Evolutionary conservation across 2,329 filamentous ascomycete species (phyloP).

Genomic region (Laburnicola sp.): DNA sequence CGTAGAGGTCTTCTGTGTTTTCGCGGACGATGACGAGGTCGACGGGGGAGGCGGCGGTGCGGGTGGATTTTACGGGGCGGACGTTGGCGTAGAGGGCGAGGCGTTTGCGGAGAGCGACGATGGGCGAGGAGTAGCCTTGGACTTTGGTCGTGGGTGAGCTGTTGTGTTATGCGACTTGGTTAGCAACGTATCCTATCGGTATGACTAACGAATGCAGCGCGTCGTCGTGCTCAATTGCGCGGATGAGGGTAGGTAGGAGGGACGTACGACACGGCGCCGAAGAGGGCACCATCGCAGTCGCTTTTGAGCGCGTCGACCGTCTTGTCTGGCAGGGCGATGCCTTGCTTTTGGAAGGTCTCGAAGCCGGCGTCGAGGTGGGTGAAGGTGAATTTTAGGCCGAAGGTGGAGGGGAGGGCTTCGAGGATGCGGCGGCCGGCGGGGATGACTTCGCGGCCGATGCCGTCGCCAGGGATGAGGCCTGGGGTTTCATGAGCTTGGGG

Average conservation of each 20-base stretch:
- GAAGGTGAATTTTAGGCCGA: slow-evolving; percentile 92
- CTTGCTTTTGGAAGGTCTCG: slow-evolving; percentile 88
- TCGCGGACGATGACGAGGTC: slow-evolving; percentile 98
- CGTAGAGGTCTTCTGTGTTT: slow-evolving; percentile 98
- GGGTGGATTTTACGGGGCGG: slow-evolving; percentile 85
- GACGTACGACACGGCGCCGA: slow-evolving; percentile 79
- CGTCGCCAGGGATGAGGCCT: slow-evolving; percentile 97
- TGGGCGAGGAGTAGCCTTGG: slow-evolving; percentile 93
- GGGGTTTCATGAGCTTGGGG: too few species aligned
- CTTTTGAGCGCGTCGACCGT: slow-evolving; percentile 86
- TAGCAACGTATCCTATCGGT: not conserved
- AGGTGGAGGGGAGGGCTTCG: slow-evolving; percentile 87
- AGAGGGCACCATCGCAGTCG: slow-evolving; percentile 94
- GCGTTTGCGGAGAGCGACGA: slow-evolving; percentile 93
- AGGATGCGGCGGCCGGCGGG: slow-evolving; percentile 87
- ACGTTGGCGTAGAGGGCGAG: slow-evolving; percentile 97
- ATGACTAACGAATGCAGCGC: not conserved
- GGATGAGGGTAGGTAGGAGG: too few species aligned
- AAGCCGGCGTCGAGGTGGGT: slow-evolving; percentile 91
- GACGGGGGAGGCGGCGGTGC: slow-evolving; percentile 67
- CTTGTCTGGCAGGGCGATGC: slow-evolving; percentile 82
- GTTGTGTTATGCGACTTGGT: not conserved
- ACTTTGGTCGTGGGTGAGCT: slow-evolving; percentile 86
- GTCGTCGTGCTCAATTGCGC: not conserved
- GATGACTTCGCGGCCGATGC: slow-evolving; percentile 98